Conservation (phyloP, 1,284 basidiomycete species). For the Sanghuangporus baumii region DNA sequence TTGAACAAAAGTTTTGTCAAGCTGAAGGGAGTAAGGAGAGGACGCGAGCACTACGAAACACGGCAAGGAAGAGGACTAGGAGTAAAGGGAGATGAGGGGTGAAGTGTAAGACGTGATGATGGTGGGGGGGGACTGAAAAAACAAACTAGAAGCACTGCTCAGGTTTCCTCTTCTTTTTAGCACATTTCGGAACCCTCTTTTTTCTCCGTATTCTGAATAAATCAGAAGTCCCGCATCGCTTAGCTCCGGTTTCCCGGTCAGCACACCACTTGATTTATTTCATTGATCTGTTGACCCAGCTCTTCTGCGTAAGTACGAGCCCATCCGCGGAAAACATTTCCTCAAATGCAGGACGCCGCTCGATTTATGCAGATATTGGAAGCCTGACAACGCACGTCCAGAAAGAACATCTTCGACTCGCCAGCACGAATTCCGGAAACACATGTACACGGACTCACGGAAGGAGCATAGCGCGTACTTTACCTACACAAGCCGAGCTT, state of each 20-base stretch:
- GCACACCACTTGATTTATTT: too few species aligned
- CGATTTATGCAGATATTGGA: too few species aligned
- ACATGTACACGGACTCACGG: background rate
- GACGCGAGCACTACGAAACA: conserved; percentile 4
- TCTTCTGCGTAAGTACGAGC: too few species aligned
- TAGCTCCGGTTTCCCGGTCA: background rate
- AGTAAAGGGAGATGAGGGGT: too few species aligned
- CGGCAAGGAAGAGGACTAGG: background rate
- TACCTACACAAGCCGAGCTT: background rate
- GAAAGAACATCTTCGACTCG: too few species aligned
- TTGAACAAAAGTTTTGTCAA: background rate
- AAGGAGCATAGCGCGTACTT: background rate
- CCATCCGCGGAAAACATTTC: too few species aligned
- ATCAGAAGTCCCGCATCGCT: background rate
- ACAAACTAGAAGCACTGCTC: background rate
- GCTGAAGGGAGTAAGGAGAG: background rate
- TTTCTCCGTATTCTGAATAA: background rate
- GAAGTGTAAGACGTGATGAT: too few species aligned
- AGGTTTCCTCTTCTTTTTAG: background rate
- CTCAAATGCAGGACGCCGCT: too few species aligned
- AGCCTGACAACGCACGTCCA: background rate
- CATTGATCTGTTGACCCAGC: too few species aligned
- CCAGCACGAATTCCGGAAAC: background rate
- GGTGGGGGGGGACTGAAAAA: background rate
- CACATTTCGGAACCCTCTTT: background rate